Base-by-base conservation (phyloP, 2,329 filamentous ascomycete species). In the Neofusicoccum laricinum region DNA sequence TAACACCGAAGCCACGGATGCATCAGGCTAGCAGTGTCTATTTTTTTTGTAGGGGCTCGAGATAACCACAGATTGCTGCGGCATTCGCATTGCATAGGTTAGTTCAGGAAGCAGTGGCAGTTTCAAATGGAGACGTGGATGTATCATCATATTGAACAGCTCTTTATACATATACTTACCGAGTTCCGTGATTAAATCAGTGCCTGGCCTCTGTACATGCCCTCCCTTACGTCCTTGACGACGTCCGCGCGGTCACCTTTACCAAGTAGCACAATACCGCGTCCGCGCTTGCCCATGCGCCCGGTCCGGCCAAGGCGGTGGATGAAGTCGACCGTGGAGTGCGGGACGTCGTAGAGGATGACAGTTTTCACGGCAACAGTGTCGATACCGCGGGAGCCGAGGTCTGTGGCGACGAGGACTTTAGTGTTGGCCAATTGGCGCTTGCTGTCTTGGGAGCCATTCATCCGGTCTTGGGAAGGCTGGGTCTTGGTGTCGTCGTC, bases 281-380 rank as follows among this genome's bases (percentile, higher is more conserved):
- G 85, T 15, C 95, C 95, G 75, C 95, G 86, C 67, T 93, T 86
- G 2, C 93, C 93, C 92, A 98, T 98, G 38, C 95, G 86, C 0
- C 95, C 95, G 1, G 95, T 92, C 64, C 95, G 86, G 15, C 95
- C 95, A 4, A 98, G 86, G 15, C 96, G 90, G 77, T 99, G 96
- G 72, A 99, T 97, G 72, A 99, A 99, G 77, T 99, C 96, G 66
- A 99, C 96, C 0, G 93, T 96, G 0, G 92, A 96, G 74, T 98
- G 94, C 4, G 95, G 95, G n/a, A 99, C 94, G 75, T 99, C 93
- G 76, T 97, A 98, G 30, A 99, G 80, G 63, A 99, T 89, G 61
- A 99, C 95, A 69, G 96, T 92, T 64, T 91, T 86, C 17, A 98
- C 94, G 17, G 92, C 90, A 34, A 97, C 79, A 0, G 95, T 99